A percentile compares a stretch with the other conserved stretches of the same genome.
Conservation (phyloP, 805 yeast genomes). For the Yamadazyma paraphyllophila region DNA sequence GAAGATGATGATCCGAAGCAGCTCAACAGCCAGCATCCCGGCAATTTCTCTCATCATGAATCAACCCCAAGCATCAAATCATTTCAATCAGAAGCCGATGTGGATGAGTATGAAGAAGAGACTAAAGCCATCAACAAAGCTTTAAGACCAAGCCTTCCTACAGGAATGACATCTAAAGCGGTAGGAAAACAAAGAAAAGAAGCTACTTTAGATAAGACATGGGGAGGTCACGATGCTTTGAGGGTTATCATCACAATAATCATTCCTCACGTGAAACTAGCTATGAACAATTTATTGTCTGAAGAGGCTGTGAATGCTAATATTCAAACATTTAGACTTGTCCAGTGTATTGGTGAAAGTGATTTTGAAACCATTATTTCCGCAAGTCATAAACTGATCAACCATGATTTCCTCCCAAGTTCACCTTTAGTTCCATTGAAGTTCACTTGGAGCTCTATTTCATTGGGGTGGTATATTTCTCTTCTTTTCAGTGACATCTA, state of each 20-base stretch:
- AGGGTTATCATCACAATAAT: constrained; percentile 38
- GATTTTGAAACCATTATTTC: constrained; percentile 25
- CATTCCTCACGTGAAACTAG: constrained; percentile 34
- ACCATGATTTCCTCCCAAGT: constrained; percentile 42
- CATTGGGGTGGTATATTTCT: constrained; percentile 75
- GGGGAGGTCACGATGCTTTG: constrained; percentile 59
- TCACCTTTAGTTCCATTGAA: constrained; percentile 43
- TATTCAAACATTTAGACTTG: constrained; percentile 27
- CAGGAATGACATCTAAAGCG: constrained; percentile 61
- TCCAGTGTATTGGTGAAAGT: constrained; percentile 41
- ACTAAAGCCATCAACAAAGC: constrained; percentile 34
- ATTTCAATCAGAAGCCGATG: background rate
- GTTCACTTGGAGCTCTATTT: constrained; percentile 61
- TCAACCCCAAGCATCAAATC: background rate
- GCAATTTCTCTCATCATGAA: background rate
- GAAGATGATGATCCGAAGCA: constrained; percentile 7
- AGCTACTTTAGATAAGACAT: constrained; percentile 47
- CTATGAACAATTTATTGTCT: constrained; percentile 26
- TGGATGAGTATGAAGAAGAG: constrained; percentile 9
- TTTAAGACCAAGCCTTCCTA: constrained; percentile 50
- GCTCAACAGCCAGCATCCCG: background rate
- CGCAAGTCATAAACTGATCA: constrained; percentile 27
- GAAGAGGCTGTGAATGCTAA: constrained; percentile 16
- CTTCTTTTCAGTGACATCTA: constrained; percentile 62
- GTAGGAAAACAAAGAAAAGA: constrained; percentile 52